A percentile compares a stretch with the other conserved stretches of the same genome.
Evolutionary conservation across 352 stramenopile genomes (phyloP).

Genomic region (Globisporangium nagaii): DNA sequence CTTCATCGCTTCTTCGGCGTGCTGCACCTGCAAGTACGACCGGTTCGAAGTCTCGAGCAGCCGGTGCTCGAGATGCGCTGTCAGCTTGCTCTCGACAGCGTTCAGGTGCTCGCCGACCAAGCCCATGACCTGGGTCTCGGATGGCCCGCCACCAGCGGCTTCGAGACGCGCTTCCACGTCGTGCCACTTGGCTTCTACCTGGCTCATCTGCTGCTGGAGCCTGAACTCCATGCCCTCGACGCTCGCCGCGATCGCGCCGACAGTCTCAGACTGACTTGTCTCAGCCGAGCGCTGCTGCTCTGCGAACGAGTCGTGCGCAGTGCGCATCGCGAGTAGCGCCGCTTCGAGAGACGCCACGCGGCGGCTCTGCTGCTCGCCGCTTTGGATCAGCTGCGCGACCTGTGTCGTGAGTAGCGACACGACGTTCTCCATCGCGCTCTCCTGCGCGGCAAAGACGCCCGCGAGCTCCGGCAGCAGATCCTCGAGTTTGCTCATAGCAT

Average conservation of each 20-base stretch:
- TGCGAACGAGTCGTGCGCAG: slow-evolving; percentile 13
- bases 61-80: slow-evolving; percentile 16
- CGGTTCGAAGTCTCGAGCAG: slow-evolving; percentile 25
- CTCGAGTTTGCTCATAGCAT: slow-evolving; percentile 56
- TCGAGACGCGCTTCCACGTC: slow-evolving; percentile 5
- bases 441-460: slow-evolving; percentile 53
- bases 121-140: slow-evolving; percentile 17
- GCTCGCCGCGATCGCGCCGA: slow-evolving; percentile 3
- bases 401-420: slow-evolving; percentile 47
- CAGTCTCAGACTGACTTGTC: neutral
- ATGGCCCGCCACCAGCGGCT: slow-evolving; percentile 6
- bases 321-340: slow-evolving; percentile 15
- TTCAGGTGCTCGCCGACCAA: slow-evolving; percentile 19
- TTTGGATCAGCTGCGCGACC: slow-evolving; percentile 36
- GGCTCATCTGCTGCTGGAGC: slow-evolving; percentile 16
- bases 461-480: slow-evolving; percentile 62
- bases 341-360: slow-evolving; percentile 32
- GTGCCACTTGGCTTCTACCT: slow-evolving; percentile 7
- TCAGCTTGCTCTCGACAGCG: slow-evolving; percentile 28
- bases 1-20: slow-evolving; percentile 43
- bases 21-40: slow-evolving; percentile 18
- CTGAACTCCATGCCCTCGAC: neutral
- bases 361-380: slow-evolving; percentile 25
- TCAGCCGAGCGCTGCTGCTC: slow-evolving; percentile 9
- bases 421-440: slow-evolving; percentile 46